Evolutionary conservation across 208 protist genomes (phyloP).

Genomic region (Porcisia hertigi): DNA sequence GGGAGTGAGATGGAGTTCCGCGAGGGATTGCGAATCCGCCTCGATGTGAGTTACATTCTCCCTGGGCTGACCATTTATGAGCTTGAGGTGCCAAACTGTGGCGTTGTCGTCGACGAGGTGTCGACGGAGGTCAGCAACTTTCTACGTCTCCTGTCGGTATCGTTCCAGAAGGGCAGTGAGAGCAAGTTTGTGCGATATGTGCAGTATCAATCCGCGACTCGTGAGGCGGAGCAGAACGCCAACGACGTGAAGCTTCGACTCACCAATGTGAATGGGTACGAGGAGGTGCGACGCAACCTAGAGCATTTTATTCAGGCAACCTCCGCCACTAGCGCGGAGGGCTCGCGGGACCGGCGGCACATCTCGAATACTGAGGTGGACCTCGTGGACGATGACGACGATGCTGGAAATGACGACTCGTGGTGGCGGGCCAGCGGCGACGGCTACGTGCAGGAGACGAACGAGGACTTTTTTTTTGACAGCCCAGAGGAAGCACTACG

Average conservation of each 20-base stretch:
- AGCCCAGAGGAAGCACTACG: conserved; percentile 37
- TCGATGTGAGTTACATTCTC: conserved; percentile 31
- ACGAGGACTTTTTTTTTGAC: conserved; percentile 85
- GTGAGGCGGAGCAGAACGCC: conserved; percentile 27
- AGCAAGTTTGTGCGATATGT: conserved; percentile 75
- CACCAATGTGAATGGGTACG: conserved; percentile 51
- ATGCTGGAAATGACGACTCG: conserved; percentile 11
- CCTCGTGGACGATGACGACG: conserved; percentile 6
- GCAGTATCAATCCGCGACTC: conserved; percentile 36
- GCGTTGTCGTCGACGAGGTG: conserved; percentile 49
- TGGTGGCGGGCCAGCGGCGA: conserved; percentile 20
- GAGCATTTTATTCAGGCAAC: conserved; percentile 16
- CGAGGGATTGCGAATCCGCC: conserved; percentile 25
- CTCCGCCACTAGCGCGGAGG: background rate
- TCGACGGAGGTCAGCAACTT: conserved; percentile 41
- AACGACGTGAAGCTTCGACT: conserved; percentile 64
- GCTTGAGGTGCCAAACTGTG: conserved; percentile 63
- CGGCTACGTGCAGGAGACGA: conserved; percentile 43
- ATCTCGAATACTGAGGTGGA: conserved; percentile 28
- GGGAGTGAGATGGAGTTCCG: conserved; percentile 14
- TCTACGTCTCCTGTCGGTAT: conserved; percentile 35
- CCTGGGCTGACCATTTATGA: conserved; percentile 51
- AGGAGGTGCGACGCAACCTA: conserved; percentile 57
- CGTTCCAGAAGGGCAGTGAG: conserved; percentile 49
- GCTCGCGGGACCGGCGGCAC: conserved; percentile 21